These are phyloP conservation scores for Yamadazyma endophytica DNA, from an alignment of 805 yeast species.

Conservation along the genomic window DNA sequence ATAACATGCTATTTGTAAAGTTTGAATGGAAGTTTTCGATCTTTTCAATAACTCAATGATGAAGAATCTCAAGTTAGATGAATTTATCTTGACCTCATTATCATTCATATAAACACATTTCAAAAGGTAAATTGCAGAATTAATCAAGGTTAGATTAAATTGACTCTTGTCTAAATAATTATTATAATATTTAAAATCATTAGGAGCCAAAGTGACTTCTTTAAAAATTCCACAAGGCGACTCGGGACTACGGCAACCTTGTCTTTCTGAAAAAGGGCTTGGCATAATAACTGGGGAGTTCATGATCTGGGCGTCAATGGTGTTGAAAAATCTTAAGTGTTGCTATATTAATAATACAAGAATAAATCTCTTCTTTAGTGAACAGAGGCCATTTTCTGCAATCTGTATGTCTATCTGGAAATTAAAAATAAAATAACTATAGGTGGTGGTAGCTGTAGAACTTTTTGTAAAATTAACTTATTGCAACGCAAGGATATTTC, in stretches of 20 bases:
- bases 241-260: too few relatives aligned
- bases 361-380: too few relatives aligned
- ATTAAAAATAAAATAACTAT: too few relatives aligned
- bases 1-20: constrained; percentile 63
- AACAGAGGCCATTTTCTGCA: too few relatives aligned
- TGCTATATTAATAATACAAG: too few relatives aligned
- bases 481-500: too few relatives aligned
- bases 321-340: too few relatives aligned
- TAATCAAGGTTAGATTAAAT: constrained; percentile 36
- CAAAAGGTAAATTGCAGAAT: constrained; percentile 31
- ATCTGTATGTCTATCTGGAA: too few relatives aligned
- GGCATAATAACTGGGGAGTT: background rate
- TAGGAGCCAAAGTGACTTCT: constrained; percentile 21
- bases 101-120: constrained; percentile 26
- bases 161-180: constrained; percentile 35
- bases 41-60: constrained; percentile 30
- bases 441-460: too few relatives aligned
- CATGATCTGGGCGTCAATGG: background rate
- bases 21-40: constrained; percentile 48
- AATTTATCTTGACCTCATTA: constrained; percentile 11
- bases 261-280: too few relatives aligned
- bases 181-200: constrained; percentile 37
- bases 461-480: too few relatives aligned
- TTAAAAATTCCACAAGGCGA: too few relatives aligned
- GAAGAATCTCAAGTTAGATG: constrained; percentile 38